These are phyloP conservation scores for Luvunga scandens DNA, from an alignment of 345 rosid species.

Conservation along the genomic window DNA sequence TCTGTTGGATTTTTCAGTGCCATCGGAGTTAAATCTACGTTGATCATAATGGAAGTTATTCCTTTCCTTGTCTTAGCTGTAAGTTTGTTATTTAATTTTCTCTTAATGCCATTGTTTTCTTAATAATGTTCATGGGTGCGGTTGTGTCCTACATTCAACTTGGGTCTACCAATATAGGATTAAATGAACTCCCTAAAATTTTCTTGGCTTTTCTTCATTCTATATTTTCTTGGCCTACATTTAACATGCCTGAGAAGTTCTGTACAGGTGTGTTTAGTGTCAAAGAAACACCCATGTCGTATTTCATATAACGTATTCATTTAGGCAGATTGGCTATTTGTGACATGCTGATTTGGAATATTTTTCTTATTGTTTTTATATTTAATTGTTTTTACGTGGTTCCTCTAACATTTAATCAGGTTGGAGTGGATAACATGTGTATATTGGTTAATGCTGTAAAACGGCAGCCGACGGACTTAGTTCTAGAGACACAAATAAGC, in stretches of 20 bases:
- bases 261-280: background rate
- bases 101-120: conserved; percentile 4
- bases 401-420: conserved; percentile 40
- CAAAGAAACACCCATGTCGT: background rate
- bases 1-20: conserved; percentile 91
- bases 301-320: background rate
- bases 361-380: background rate
- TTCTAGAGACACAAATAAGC: conserved; percentile 82
- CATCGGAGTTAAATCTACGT: conserved; percentile 85
- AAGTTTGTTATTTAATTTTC: conserved; percentile 38
- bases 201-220: background rate
- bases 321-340: background rate
- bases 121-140: background rate
- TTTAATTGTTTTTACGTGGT: background rate
- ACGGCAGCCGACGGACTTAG: conserved; percentile 64
- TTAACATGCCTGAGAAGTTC: background rate
- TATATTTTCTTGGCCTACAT: background rate
- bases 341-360: background rate
- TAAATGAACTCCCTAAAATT: background rate
- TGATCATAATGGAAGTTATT: conserved; percentile 98
- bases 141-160: conserved; percentile 7
- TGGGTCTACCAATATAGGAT: background rate
- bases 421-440: conserved; percentile 99
- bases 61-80: conserved; percentile 97
- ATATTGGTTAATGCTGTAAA: conserved; percentile 97